Evolutionary conservation across 495 filamentous ascomycete species (phyloP), one percentile per base, ranked within the genome.

Genomic region (Aspergillus affinis): DNA sequence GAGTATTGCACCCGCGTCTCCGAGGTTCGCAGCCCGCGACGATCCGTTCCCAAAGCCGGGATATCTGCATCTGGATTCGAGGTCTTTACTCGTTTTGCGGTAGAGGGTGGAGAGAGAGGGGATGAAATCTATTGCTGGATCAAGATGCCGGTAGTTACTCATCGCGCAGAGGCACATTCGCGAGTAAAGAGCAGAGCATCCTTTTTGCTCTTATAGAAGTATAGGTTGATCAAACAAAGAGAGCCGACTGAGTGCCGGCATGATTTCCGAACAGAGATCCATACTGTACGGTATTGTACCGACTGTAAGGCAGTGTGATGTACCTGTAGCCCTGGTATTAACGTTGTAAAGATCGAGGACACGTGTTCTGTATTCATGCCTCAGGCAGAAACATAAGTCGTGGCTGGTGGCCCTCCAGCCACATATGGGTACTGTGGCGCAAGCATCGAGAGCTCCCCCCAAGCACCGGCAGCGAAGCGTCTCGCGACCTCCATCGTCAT

Each of bases 1-100:
- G 66, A 69, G 63, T 55, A 54, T 51, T 51, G 60, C 59, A 62
- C 63, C 66, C 65, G 69, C 63, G 58, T 57, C 58, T 68, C 66
- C 66, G 66, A 66, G 63, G 56, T 58, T 65, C 45, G 56, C 50
- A 19, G 30, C 30, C 30, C 41, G 21, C 41, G 21, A 54, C 19
- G 32, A 27, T 56, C 54, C 54, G 18, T 47, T 46, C 54, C 15
- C 44, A 29, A 57, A 32, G 36, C 36, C 36, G 36, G 13, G 36
- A 32, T 32, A 32, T 32, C 30, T 41, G 36, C 4, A 26, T 26
- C 23, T 26, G 23, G 4, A 26, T 26, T 26, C 23, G 23, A 4
- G 23, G 23, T 26, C 23, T 26, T 26, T 26, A 26, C 23, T 26
- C 23, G 23, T 26, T 26, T 26, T 26, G 23, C 23, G 23, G 23